Percentiles rank a stretch among this genome's conserved stretches.
Evolutionary conservation across 805 yeast species (phyloP).

Genomic region (Ogataea henricii): DNA sequence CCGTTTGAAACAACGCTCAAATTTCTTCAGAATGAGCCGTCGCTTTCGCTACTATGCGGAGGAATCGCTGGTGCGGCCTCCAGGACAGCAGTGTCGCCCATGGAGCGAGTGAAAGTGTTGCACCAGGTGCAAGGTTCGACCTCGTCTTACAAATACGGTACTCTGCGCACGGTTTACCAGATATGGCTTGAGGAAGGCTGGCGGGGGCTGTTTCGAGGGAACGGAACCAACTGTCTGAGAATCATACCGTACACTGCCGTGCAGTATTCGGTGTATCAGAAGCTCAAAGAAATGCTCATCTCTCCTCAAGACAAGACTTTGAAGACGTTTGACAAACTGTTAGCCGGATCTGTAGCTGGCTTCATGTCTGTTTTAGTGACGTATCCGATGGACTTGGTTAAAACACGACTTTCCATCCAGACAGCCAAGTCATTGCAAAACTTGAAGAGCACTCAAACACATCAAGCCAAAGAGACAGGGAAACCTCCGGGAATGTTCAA

Average conservation of each 20-base stretch:
- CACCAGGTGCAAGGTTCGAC: constrained; percentile 78
- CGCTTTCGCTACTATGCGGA: constrained; percentile 68
- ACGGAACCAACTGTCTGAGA: constrained; percentile 84
- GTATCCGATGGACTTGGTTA: constrained; percentile 87
- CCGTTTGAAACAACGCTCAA: not conserved
- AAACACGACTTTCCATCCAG: constrained; percentile 87
- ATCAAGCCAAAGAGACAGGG: not conserved
- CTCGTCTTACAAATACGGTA: constrained; percentile 56
- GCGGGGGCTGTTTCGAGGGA: constrained; percentile 87
- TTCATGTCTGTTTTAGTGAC: constrained; percentile 76
- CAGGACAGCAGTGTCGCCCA: constrained; percentile 90
- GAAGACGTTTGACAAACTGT: constrained; percentile 58
- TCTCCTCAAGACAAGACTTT: constrained; percentile 38
- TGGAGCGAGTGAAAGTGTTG: constrained; percentile 90
- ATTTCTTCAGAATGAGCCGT: constrained; percentile 48
- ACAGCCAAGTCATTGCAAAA: constrained; percentile 64
- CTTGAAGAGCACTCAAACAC: constrained; percentile 40
- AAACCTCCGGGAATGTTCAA: constrained; percentile 71
- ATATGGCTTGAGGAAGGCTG: constrained; percentile 93
- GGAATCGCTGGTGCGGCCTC: constrained; percentile 82
- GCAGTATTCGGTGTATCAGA: constrained; percentile 84
- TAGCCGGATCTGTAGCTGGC: constrained; percentile 84
- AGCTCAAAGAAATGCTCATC: constrained; percentile 46
- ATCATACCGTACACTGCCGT: constrained; percentile 94
- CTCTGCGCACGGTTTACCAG: constrained; percentile 68